These are phyloP conservation scores for Singerocomus inundabilis DNA, from an alignment of 1,284 basidiomycete genomes.

Conservation along the genomic window DNA sequence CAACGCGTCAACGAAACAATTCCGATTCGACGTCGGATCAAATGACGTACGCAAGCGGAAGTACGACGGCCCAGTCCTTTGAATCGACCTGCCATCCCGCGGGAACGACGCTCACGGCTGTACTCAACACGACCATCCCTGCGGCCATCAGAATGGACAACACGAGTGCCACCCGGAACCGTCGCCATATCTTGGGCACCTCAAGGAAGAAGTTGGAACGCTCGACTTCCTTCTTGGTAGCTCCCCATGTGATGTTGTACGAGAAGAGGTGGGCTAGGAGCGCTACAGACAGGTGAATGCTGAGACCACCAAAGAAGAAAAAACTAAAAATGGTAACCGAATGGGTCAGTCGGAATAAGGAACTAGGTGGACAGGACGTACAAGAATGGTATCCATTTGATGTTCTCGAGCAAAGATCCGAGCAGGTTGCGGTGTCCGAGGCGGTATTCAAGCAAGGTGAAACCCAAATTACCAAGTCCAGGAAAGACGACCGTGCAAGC, in stretches of 20 bases:
- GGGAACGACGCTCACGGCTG: conserved; percentile 69
- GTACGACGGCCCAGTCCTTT: conserved; percentile 64
- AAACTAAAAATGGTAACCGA: conserved; percentile 46
- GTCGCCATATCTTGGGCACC: conserved; percentile 67
- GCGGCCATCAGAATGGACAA: conserved; percentile 49
- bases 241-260: conserved; percentile 82
- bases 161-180: conserved; percentile 61
- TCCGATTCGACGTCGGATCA: background rate
- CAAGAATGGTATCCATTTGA: conserved; percentile 81
- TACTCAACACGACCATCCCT: conserved; percentile 42
- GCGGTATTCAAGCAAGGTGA: conserved; percentile 73
- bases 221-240: conserved; percentile 78
- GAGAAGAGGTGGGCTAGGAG: conserved; percentile 81
- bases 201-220: conserved; percentile 87
- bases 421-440: conserved; percentile 60
- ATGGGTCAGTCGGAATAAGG: background rate
- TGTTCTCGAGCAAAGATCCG: conserved; percentile 58
- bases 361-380: conserved; percentile 38
- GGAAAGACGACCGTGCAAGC: conserved; percentile 78
- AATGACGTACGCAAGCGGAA: conserved; percentile 58
- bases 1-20: background rate
- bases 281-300: conserved; percentile 70
- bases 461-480: conserved; percentile 68
- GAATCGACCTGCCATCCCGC: conserved; percentile 62
- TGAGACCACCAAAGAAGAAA: conserved; percentile 83